phyloP scores from a whole-genome alignment of 208 protist genomes.

The Leishmania gerbilli region DNA sequence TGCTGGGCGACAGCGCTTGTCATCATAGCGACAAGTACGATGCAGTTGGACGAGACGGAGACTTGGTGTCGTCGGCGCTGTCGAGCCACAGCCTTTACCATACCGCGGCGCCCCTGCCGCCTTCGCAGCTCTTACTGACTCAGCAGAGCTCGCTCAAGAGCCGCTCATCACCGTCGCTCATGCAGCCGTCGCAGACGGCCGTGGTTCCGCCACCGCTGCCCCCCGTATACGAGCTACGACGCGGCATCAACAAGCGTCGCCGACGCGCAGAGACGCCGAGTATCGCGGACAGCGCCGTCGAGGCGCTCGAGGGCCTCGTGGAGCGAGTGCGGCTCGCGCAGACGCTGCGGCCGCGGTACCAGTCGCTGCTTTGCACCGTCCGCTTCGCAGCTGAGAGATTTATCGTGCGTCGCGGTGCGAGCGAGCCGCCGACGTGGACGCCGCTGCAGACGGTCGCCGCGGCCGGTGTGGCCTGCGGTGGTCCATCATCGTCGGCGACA shows the following conservation, averaged over 20 bases:
- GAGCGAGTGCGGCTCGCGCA: slow-evolving; percentile 33
- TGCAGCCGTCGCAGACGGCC: not conserved
- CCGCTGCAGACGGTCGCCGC: slow-evolving; percentile 4
- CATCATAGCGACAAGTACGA: not conserved
- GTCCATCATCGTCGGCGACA: not conserved
- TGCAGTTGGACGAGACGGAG: not conserved
- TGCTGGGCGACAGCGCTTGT: not conserved
- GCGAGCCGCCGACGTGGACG: slow-evolving; percentile 21
- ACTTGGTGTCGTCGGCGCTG: not conserved
- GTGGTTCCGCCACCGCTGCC: not conserved
- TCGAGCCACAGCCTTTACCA: not conserved
- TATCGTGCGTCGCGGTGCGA: slow-evolving; percentile 29
- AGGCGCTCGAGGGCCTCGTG: slow-evolving; percentile 21
- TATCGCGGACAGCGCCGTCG: slow-evolving; percentile 14
- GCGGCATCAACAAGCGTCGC: slow-evolving; percentile 16
- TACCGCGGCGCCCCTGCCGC: not conserved
- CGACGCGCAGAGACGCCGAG: not conserved
- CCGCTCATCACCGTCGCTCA: not conserved
- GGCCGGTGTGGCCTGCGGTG: not conserved
- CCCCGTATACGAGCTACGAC: slow-evolving; percentile 4
- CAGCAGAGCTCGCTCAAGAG: not conserved
- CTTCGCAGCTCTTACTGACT: not conserved
- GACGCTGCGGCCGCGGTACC: slow-evolving; percentile 34
- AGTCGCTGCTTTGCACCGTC: slow-evolving; percentile 17
- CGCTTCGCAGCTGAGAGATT: slow-evolving; percentile 29